These are phyloP conservation scores for Phytophthora ohioensis DNA, from an alignment of 352 stramenopile species.

Conservation along the genomic window DNA sequence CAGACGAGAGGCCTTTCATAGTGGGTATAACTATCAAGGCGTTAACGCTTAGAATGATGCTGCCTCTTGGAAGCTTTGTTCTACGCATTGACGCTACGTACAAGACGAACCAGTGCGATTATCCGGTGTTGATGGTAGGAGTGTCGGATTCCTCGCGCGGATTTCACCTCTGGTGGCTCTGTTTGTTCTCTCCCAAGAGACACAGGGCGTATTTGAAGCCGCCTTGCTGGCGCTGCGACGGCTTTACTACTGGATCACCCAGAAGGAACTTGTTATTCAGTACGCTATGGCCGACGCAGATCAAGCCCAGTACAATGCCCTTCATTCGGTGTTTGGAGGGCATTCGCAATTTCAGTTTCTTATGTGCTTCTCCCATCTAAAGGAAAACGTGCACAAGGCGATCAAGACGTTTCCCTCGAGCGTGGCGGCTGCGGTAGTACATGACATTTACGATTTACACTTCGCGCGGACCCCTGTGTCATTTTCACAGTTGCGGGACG, in stretches of 20 bases:
- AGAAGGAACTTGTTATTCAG: not conserved
- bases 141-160: constrained; percentile 1
- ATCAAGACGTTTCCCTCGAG: not conserved
- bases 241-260: not conserved
- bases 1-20: not conserved
- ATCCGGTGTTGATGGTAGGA: constrained; percentile 3
- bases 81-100: constrained; percentile 1
- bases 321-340: not conserved
- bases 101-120: constrained; percentile 17
- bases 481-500: not conserved
- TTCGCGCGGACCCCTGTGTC: not conserved
- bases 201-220: not conserved
- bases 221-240: not conserved
- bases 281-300: constrained; percentile 31
- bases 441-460: not conserved
- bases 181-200: constrained; percentile 16
- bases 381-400: not conserved
- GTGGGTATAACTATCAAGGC: not conserved
- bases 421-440: not conserved
- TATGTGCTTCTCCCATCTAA: constrained; percentile 24
- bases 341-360: constrained; percentile 5
- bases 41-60: not conserved
- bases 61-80: not conserved
- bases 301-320: not conserved
- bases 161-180: constrained; percentile 3